Evolutionary conservation across 129 eudicot species (phyloP).

Genomic region (Centrapalus pauciflorus): DNA sequence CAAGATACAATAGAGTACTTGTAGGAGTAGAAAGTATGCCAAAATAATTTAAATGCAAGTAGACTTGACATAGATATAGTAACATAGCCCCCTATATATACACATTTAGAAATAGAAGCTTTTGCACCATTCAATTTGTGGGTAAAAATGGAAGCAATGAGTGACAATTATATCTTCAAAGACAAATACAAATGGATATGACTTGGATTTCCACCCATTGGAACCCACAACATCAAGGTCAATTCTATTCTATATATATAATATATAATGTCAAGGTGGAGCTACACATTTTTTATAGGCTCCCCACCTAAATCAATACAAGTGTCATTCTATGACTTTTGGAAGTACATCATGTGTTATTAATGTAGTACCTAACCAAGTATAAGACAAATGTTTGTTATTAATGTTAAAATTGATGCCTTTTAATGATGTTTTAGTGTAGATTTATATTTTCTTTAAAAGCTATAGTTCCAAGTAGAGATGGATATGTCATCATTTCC

Average conservation of each 20-base stretch:
- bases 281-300: background rate
- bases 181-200: conserved; percentile 34
- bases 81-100: background rate
- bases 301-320: too few relatives aligned
- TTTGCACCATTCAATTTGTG: background rate
- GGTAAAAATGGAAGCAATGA: conserved; percentile 14
- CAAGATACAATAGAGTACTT: background rate
- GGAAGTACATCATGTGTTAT: too few relatives aligned
- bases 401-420: too few relatives aligned
- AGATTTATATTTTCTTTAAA: too few relatives aligned
- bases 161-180: conserved; percentile 22
- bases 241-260: conserved; percentile 20
- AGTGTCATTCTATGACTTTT: too few relatives aligned
- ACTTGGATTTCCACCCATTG: conserved; percentile 43
- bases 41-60: background rate
- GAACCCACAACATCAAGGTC: conserved; percentile 21
- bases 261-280: conserved; percentile 29
- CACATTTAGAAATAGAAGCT: background rate
- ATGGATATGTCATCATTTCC: too few relatives aligned
- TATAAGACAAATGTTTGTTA: too few relatives aligned
- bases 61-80: background rate
- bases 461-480: too few relatives aligned
- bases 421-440: too few relatives aligned
- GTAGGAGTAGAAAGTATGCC: background rate
- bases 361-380: too few relatives aligned